Evolutionary conservation across 441 rosid genomes (phyloP).

Genomic region (Erysimum pusillum): DNA sequence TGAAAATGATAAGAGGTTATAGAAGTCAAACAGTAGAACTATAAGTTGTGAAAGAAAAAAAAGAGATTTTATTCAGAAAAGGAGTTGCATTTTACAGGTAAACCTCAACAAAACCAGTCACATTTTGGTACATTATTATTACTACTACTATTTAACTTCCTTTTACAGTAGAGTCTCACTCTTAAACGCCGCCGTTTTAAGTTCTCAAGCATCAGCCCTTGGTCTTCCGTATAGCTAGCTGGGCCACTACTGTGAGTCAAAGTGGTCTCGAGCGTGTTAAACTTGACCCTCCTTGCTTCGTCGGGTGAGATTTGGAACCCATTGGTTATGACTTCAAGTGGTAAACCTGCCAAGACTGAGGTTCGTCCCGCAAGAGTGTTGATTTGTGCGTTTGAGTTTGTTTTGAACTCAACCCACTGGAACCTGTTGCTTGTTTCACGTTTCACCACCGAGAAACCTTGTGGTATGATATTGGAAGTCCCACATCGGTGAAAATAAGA

Average conservation of each 20-base stretch:
- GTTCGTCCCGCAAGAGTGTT: slow-evolving; percentile 63
- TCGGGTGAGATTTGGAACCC: slow-evolving; percentile 61
- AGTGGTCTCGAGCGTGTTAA: slow-evolving; percentile 52
- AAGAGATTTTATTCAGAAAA: slow-evolving; percentile 22
- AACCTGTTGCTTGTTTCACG: slow-evolving; percentile 57
- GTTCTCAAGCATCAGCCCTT: slow-evolving; percentile 28
- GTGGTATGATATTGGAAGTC: slow-evolving; percentile 68
- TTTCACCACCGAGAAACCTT: slow-evolving; percentile 66
- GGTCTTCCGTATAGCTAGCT: slow-evolving; percentile 36
- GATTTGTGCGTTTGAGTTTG: slow-evolving; percentile 66
- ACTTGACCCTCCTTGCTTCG: slow-evolving; percentile 70
- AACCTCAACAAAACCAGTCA: slow-evolving; percentile 45
- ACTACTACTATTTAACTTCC: not conserved
- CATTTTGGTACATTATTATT: slow-evolving; percentile 31
- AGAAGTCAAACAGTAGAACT: too few relatives aligned
- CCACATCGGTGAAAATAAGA: too few relatives aligned
- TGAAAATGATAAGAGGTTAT: too few relatives aligned
- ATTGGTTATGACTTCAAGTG: slow-evolving; percentile 60
- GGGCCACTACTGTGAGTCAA: slow-evolving; percentile 47
- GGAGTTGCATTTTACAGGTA: slow-evolving; percentile 36
- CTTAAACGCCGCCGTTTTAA: not conserved
- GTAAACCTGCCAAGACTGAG: slow-evolving; percentile 65
- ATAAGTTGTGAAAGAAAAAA: too few relatives aligned
- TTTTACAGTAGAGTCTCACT: slow-evolving; percentile 3
- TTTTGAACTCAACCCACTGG: slow-evolving; percentile 73